Base-by-base conservation (phyloP, 176 grass and related monocot species). In the Cenchrus purpureus region DNA sequence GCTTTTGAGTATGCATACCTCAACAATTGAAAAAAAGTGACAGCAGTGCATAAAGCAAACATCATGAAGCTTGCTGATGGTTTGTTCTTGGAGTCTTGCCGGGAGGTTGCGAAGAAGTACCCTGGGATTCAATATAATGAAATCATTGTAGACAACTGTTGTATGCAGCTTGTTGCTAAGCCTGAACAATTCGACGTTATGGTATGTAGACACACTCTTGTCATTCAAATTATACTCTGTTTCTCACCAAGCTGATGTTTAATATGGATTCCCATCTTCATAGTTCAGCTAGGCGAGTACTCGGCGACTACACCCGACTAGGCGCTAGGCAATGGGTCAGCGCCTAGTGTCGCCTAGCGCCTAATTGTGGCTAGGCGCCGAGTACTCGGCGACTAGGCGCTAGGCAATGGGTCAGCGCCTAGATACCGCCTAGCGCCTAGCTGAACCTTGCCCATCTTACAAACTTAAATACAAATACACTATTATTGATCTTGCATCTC, bases 11-110 rank as follows among this genome's bases (percentile, higher is more conserved):
- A 99, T 76, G 97, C 97, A 49, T 99, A 97, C 88, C 86, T 99
- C 59, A 99, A 99, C 86, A 99, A 99, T 83, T 84, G 97, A 91
- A 99, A 92, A 88, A 99, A 89, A 92, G 97, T 99, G 70, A 92
- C 97, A 58, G 94, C 92, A 3, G 97, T 99, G 15, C 97, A 97
- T 86, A 98, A 99, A 85, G 93, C 97, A 48, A 99, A 99, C 79
- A 99, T 99, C 65, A 99, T 99, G 97, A 99, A 99, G 83, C 90
- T 99, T 76, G 97, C 97, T 67, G 97, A 99, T 91, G 97, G 97
- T 77, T 78, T 99, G 60, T 99, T 99, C 65, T 83, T 99, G 55
- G 97, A 99, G 84, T 99, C 94, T 85, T 99, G 97, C 46, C 97
- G 91, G 49, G 97, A 97, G 84, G 91, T 99, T 68, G 94, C 97